Evolutionary conservation across 176 grass and related monocot species (phyloP).

Genomic region (Miscanthus lutarioriparius): DNA sequence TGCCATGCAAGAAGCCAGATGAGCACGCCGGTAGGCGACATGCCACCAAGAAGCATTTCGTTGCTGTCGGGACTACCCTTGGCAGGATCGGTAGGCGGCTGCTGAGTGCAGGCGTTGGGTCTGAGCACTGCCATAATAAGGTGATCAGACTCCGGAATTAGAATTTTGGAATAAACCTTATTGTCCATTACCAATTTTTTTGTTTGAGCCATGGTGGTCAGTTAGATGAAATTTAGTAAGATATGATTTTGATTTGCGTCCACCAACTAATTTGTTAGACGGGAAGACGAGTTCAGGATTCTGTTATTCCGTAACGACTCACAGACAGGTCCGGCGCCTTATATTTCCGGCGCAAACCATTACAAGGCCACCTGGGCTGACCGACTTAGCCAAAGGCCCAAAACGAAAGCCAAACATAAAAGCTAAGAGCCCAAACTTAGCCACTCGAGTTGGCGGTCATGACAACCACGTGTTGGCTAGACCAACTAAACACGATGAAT

Average conservation of each 20-base stretch:
- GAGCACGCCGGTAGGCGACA: neutral
- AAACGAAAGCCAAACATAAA: too few species aligned
- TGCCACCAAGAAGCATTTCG: constrained; percentile 33
- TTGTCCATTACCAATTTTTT: neutral
- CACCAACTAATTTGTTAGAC: neutral
- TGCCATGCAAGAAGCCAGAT: constrained; percentile 57
- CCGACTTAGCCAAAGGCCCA: too few species aligned
- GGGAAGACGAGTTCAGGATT: too few species aligned
- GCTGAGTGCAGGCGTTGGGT: constrained; percentile 33
- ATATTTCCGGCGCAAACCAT: too few species aligned
- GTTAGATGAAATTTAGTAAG: constrained; percentile 1
- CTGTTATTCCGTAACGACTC: too few species aligned
- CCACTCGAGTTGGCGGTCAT: too few species aligned
- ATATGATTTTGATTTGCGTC: neutral
- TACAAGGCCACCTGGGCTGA: too few species aligned
- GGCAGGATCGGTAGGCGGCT: constrained; percentile 52
- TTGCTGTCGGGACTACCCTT: constrained; percentile 14
- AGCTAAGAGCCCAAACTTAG: too few species aligned
- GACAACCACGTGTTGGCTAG: too few species aligned
- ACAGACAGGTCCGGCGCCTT: too few species aligned
- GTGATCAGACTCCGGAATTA: constrained; percentile 28
- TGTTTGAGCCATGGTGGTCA: neutral
- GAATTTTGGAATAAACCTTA: neutral
- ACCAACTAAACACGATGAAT: too few species aligned
- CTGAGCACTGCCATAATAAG: constrained; percentile 53